phyloP scores from a whole-genome alignment of 1,284 basidiomycete species.

The Stygiomarasmius scandens region DNA sequence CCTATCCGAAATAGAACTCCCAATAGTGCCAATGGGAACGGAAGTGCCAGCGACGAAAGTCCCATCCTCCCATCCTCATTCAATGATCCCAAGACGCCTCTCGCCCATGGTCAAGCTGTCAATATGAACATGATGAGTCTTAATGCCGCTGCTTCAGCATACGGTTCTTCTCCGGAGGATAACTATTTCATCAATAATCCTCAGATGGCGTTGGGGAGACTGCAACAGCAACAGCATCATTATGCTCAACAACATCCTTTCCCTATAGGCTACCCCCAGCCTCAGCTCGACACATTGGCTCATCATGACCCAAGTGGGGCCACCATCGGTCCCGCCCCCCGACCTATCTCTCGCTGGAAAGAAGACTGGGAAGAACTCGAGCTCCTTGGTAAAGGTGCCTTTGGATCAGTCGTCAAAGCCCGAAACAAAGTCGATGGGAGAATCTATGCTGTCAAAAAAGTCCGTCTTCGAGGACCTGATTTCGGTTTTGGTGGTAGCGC shows the following conservation, averaged over 20 bases:
- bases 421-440: conserved; percentile 79
- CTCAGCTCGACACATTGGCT: no score
- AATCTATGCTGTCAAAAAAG: conserved; percentile 88
- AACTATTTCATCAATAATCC: conserved; percentile 50
- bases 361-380: conserved; percentile 87
- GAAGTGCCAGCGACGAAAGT: neutral
- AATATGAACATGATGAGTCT: no score
- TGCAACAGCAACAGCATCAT: no score
- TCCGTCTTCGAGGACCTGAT: conserved; percentile 67
- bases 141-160: conserved; percentile 29
- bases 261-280: no score
- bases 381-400: conserved; percentile 85
- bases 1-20: no score
- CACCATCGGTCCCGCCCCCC: no score
- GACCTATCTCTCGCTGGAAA: conserved; percentile 72
- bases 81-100: conserved; percentile 48
- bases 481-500: no score
- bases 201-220: no score
- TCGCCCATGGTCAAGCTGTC: conserved; percentile 28
- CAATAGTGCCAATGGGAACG: conserved; percentile 23
- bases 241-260: neutral
- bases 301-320: no score
- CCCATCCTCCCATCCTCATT: neutral
- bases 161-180: conserved; percentile 58
- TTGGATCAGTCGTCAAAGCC: conserved; percentile 94